phyloP scores from a whole-genome alignment of 768 basidiomycete genomes.

The Candolleomyces aberdarensis region DNA sequence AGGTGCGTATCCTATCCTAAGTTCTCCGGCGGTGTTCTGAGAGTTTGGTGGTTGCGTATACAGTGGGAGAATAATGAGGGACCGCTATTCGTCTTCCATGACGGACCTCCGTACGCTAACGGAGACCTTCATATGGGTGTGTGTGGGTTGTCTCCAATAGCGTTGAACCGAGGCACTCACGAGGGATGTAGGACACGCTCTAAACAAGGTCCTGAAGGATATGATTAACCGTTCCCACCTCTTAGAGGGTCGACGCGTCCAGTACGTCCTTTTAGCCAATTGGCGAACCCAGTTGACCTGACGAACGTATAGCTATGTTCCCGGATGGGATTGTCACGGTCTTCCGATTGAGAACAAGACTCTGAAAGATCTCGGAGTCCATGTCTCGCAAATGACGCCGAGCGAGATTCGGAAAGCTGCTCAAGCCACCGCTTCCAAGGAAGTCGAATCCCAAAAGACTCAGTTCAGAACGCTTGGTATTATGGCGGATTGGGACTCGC shows the following conservation, averaged over 20 bases:
- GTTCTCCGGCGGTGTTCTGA: neutral
- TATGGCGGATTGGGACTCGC: constrained; percentile 85
- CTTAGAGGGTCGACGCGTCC: constrained; percentile 69
- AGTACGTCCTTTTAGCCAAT: constrained; percentile 48
- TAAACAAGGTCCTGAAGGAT: constrained; percentile 97
- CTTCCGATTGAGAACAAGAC: constrained; percentile 97
- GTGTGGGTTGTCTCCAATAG: constrained; percentile 7
- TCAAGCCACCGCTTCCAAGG: constrained; percentile 63
- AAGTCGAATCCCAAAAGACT: constrained; percentile 69
- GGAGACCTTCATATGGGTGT: constrained; percentile 93
- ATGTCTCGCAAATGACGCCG: constrained; percentile 45
- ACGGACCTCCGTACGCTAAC: constrained; percentile 98
- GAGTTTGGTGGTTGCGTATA: neutral
- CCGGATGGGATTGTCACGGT: constrained; percentile 98
- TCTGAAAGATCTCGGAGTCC: constrained; percentile 70
- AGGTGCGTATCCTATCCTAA: constrained; percentile 42
- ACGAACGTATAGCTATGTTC: constrained; percentile 63
- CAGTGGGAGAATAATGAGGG: constrained; percentile 67
- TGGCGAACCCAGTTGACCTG: neutral
- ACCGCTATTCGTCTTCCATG: constrained; percentile 81
- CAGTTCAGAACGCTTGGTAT: constrained; percentile 83
- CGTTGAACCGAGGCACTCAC: neutral
- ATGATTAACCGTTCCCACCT: constrained; percentile 90
- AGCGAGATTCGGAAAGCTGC: constrained; percentile 68
- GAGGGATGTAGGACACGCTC: constrained; percentile 72